A percentile compares a stretch with the other conserved stretches of the same genome.
phyloP scores from a whole-genome alignment of 2,329 filamentous ascomycete species.

The Lasiodiplodia sp. region DNA sequence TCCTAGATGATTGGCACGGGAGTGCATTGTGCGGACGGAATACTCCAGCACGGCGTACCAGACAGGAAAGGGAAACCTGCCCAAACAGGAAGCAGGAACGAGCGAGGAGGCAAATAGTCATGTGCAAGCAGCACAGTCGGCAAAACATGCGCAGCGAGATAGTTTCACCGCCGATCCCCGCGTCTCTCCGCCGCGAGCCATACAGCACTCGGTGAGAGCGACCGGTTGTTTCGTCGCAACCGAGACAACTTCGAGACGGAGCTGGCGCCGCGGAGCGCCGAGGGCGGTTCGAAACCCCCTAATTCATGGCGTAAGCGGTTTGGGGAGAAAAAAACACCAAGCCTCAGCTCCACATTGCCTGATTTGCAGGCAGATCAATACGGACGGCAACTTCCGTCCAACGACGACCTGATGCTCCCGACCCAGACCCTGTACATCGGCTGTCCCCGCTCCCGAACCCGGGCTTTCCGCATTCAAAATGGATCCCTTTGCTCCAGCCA shows the following conservation, averaged over 20 bases:
- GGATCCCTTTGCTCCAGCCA: background rate
- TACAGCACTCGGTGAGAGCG: background rate
- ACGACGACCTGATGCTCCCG: constrained; percentile 5
- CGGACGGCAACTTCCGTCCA: constrained; percentile 10
- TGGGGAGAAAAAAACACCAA: constrained; percentile 7
- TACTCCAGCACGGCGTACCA: background rate
- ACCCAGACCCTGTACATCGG: constrained; percentile 11
- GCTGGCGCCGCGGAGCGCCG: background rate
- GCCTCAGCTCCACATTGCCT: background rate
- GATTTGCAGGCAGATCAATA: background rate
- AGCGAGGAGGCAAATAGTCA: background rate
- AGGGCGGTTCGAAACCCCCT: no score
- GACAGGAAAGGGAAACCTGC: background rate
- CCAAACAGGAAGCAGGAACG: background rate
- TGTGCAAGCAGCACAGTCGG: background rate
- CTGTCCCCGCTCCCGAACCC: constrained; percentile 16
- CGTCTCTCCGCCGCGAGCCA: background rate
- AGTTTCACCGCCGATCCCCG: background rate
- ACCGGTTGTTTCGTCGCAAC: background rate
- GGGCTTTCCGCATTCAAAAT: background rate
- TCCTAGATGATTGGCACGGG: background rate
- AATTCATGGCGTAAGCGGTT: background rate
- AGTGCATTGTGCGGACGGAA: background rate
- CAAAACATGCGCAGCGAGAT: background rate
- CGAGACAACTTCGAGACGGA: background rate